Percentiles rank a stretch among this genome's conserved stretches.
phyloP scores from a whole-genome alignment of 768 basidiomycete genomes.

The Agrocybe chaxingu region DNA sequence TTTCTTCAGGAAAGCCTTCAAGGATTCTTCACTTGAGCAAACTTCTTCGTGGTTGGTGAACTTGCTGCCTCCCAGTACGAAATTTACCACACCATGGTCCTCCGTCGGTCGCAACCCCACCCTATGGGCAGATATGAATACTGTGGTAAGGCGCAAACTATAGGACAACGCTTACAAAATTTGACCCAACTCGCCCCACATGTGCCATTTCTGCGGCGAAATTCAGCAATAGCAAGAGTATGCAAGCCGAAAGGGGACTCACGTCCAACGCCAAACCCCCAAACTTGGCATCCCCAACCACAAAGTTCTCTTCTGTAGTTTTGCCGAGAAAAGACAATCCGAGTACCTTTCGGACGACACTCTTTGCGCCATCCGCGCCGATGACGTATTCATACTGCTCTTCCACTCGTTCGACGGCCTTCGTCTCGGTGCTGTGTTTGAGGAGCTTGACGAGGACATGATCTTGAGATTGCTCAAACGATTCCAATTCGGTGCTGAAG shows the following conservation, averaged over 20 bases:
- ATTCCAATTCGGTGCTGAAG: constrained; percentile 37
- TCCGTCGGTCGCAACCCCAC: constrained; percentile 14
- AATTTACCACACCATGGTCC: constrained; percentile 7
- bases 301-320: constrained; percentile 27
- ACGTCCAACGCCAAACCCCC: constrained; percentile 34
- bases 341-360: constrained; percentile 35
- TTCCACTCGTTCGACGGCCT: constrained; percentile 5
- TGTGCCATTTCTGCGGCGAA: constrained; percentile 36
- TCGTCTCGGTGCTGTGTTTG: constrained; percentile 8
- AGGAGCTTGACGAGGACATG: constrained; percentile 33
- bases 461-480: constrained; percentile 35
- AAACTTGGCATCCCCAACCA: constrained; percentile 39
- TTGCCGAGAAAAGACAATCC: constrained; percentile 39
- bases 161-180: constrained; percentile 19
- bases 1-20: constrained; percentile 18
- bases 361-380: constrained; percentile 42
- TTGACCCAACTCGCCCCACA: constrained; percentile 36
- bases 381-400: constrained; percentile 38
- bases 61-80: constrained; percentile 12
- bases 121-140: background rate
- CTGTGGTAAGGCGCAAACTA: background rate
- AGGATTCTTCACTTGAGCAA: constrained; percentile 5
- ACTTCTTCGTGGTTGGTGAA: constrained; percentile 3
- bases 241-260: constrained; percentile 7
- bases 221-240: background rate